Evolutionary conservation across 163 green algal species (phyloP), one percentile per base, ranked within the genome.

Genomic region (Picocystis sp.): DNA sequence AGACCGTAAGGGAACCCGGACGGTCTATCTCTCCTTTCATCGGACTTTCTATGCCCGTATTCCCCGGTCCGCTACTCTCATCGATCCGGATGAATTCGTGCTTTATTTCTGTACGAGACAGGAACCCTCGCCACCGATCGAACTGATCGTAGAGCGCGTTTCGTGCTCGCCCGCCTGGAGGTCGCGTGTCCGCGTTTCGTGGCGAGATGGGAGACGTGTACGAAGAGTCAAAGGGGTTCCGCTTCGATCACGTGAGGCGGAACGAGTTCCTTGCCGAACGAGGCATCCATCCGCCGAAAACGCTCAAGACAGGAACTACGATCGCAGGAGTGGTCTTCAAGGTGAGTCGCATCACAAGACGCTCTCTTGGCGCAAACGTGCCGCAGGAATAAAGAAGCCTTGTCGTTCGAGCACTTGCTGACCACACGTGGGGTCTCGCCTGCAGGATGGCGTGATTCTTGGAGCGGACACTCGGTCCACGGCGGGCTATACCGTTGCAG

Each of bases 391-490:
- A 3, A 6, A 45, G 19, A 15, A 15, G n/a, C 34, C 17, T 41
- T 34, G 10, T 54, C 15, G n/a, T 19, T 54, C 13, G 44, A 24
- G 21, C 44, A 12, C 6, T 50, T 9, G 9, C 44, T 50, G 21
- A 33, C 22, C 44, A 24, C 29, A 8, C 8, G 19, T 45, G 38
- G 2, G 58, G 50, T 8, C 43, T 65, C 11, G 22, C n/a, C 34
- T 64, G 24, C 69, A 96, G 86, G 90, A 92, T 65, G 90, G 90
- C 1, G 81, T 99, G 19, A 83, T 98, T 22, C 69, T 99, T 12
- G 90, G 85, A 2, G 90, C 90, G 9, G 90, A 99, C 64, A 99
- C 90, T 3, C 74, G 90, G 8, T 94, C 90, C 3, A 99, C 90
- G 0, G 73, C 84, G 15, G 90, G 87, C 12, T 77, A 71, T 12